Base-by-base conservation (phyloP, 2,329 filamentous ascomycete species). In the Cordyceps farinosa region DNA sequence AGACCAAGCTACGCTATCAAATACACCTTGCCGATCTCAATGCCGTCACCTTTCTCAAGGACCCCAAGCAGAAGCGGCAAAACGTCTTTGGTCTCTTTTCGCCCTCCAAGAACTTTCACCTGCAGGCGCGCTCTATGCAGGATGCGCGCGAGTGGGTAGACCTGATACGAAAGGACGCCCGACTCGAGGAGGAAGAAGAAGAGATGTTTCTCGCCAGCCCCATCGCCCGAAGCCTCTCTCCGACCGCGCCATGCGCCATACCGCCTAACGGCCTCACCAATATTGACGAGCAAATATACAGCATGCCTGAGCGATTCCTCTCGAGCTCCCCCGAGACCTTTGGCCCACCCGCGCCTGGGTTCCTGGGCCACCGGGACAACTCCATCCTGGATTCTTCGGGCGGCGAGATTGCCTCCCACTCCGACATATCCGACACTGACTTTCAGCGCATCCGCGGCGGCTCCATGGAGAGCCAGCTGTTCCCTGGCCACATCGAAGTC, bases 51-150 rank as follows among this genome's bases (percentile, higher is more conserved):
- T 86, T 91, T 64, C 87, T 98, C 67, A 93, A 91, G 71, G 92
- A 96, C 70, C 90, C 91, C 9, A 97, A 96, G 76, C 88, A 92
- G 65, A 93, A 90, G 73, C 89, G 90, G 64, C 85, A 91, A 59
- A 87, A 97, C 73, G 86, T 97, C 65, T 98, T 99, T 73, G 95
- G 91, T 27, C 84, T 98, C 52, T 99, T 97, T 77, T 94, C 92
- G 0, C 90, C 93, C 0, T 90, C 92, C 17, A 89, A 90, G 68
- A 98, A 97, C 77, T 97, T 90, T 77, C 92, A 97, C 71, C 87
- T 99, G 65, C 90, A 96, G 75, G 92, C 91, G 1, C 74, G 81
- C 38, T 89, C 84, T 4, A 84, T 87, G 57, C 80, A 86, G 64
- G 93, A 97, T 66, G 91, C 91, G 6, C 85, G 90, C 66, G 87